Evolutionary conservation across 2,329 filamentous ascomycete genomes (phyloP).

Genomic region (Claviceps purpurea): DNA sequence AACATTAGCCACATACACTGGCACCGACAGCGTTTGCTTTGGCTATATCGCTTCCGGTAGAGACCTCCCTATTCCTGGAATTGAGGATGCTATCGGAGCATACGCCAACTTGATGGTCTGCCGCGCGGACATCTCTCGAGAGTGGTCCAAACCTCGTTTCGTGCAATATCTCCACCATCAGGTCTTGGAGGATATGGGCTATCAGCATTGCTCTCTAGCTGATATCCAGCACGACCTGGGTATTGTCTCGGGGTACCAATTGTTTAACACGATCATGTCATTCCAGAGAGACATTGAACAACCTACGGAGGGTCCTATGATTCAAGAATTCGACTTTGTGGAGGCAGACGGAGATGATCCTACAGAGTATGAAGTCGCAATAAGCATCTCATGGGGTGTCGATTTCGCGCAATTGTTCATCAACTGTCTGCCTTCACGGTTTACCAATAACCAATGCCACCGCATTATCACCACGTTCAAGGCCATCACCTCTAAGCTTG

Average conservation of each 20-base stretch:
- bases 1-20: conserved; percentile 33
- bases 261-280: conserved; percentile 22
- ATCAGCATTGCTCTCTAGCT: conserved; percentile 36
- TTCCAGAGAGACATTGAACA: conserved; percentile 13
- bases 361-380: conserved; percentile 15
- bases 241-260: conserved; percentile 7
- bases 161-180: conserved; percentile 25
- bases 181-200: conserved; percentile 29
- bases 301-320: background rate
- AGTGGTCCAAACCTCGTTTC: conserved; percentile 16
- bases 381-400: conserved; percentile 9
- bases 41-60: conserved; percentile 40
- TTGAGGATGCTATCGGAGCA: conserved; percentile 34
- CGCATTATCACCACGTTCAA: conserved; percentile 2
- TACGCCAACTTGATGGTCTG: conserved; percentile 44
- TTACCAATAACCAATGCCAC: background rate
- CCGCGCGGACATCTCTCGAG: conserved; percentile 23
- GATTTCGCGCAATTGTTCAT: background rate
- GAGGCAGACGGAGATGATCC: conserved; percentile 9
- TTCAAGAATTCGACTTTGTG: background rate
- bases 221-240: conserved; percentile 26
- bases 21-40: conserved; percentile 34
- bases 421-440: conserved; percentile 1
- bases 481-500: background rate
- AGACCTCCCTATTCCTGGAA: conserved; percentile 33